Evolutionary conservation across 805 yeast genomes (phyloP).

Genomic region (Ogataea parapolymorpha): DNA sequence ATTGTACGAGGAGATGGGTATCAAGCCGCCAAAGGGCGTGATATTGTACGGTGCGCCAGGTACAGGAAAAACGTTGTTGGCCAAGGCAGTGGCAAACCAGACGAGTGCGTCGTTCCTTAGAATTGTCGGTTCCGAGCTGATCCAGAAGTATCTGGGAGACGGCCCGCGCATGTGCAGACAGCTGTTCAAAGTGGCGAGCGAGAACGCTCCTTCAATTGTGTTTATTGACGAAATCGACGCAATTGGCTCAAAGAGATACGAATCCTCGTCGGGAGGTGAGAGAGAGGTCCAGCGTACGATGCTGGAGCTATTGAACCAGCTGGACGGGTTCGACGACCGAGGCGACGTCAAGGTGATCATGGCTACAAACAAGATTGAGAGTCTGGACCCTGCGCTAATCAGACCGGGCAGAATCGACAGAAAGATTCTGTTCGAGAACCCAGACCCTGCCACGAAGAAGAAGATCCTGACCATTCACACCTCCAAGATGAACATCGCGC

Average conservation of each 20-base stretch:
- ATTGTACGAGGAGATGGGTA: slow-evolving; percentile 94
- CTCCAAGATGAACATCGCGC: slow-evolving; percentile 84
- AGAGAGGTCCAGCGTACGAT: slow-evolving; percentile 96
- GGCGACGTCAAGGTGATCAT: slow-evolving; percentile 96
- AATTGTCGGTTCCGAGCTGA: slow-evolving; percentile 94
- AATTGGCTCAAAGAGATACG: slow-evolving; percentile 97
- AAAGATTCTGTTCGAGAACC: slow-evolving; percentile 92
- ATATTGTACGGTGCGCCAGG: slow-evolving; percentile 98
- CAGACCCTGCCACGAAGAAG: slow-evolving; percentile 88
- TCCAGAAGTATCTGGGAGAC: slow-evolving; percentile 95
- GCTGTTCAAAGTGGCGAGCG: slow-evolving; percentile 93
- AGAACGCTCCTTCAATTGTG: slow-evolving; percentile 96
- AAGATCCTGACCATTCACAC: slow-evolving; percentile 92
- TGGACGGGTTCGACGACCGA: slow-evolving; percentile 96
- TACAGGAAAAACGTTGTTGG: slow-evolving; percentile 98
- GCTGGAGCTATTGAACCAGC: slow-evolving; percentile 91
- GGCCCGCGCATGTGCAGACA: slow-evolving; percentile 95
- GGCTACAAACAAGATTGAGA: slow-evolving; percentile 96
- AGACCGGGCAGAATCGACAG: slow-evolving; percentile 98
- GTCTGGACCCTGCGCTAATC: slow-evolving; percentile 91
- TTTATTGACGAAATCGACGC: slow-evolving; percentile 99
- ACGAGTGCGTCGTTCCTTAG: slow-evolving; percentile 94
- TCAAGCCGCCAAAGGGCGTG: slow-evolving; percentile 98
- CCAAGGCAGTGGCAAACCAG: slow-evolving; percentile 97
- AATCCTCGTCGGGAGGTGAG: slow-evolving; percentile 90